Conservation (phyloP, 768 basidiomycete species). For the Lactarius sanguifluus region DNA sequence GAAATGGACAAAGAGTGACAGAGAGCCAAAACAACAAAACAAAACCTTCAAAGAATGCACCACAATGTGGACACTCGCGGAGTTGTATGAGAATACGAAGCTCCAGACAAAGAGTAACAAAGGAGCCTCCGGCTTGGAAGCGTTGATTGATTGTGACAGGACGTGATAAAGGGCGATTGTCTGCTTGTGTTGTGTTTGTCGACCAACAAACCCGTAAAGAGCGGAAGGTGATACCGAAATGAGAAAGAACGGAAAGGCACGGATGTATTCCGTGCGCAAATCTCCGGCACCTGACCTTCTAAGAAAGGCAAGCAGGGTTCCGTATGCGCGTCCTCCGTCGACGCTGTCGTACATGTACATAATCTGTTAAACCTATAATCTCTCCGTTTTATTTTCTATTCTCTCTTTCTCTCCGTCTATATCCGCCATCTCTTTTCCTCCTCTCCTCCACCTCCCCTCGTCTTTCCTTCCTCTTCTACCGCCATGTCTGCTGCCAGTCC, state of each 20-base stretch:
- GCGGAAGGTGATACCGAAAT: too few species aligned
- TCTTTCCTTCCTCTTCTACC: not conserved
- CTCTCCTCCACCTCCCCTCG: not conserved
- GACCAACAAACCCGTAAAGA: not conserved
- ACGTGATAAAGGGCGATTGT: not conserved
- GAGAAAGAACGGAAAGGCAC: not conserved
- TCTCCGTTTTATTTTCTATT: not conserved
- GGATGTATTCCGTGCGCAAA: not conserved
- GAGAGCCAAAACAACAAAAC: not conserved
- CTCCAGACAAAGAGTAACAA: not conserved
- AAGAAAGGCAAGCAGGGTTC: slow-evolving; percentile 12
- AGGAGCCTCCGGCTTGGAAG: not conserved
- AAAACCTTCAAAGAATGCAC: not conserved
- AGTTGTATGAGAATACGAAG: not conserved
- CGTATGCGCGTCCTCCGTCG: not conserved
- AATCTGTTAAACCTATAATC: slow-evolving; percentile 5
- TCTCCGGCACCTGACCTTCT: slow-evolving; percentile 5
- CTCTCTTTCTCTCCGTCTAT: not conserved
- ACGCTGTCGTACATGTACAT: slow-evolving; percentile 12
- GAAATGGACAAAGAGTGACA: not conserved
- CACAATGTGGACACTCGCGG: not conserved
- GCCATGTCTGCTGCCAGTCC: slow-evolving; percentile 10
- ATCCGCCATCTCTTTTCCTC: too few species aligned
- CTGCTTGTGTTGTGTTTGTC: not conserved
- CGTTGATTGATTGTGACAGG: not conserved